phyloP scores from a whole-genome alignment of 495 filamentous ascomycete species.

The Parathielavia hyrcaniae region DNA sequence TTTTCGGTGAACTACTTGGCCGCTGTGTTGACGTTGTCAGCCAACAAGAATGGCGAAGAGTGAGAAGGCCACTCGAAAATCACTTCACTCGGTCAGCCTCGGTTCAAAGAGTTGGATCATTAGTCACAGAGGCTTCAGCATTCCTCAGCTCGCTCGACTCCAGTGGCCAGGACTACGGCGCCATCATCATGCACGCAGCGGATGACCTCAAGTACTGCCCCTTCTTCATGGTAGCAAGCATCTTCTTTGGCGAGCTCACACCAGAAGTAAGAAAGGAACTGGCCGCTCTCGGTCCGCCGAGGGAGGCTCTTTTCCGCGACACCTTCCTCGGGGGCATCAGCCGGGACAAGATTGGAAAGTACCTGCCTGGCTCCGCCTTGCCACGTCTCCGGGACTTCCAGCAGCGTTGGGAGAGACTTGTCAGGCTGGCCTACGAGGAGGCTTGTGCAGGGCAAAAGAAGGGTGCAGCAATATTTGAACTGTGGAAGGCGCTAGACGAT shows the following conservation, averaged over 20 bases:
- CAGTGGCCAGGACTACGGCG: too few species aligned
- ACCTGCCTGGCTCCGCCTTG: slow-evolving; percentile 25
- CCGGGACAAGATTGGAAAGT: slow-evolving; percentile 17
- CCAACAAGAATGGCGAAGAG: slow-evolving; percentile 24
- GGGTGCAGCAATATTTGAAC: slow-evolving; percentile 15
- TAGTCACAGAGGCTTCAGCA: too few species aligned
- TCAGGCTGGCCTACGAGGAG: slow-evolving; percentile 9
- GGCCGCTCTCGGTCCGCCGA: slow-evolving; percentile 17
- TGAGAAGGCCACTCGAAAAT: too few species aligned
- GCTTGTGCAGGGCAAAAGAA: not conserved
- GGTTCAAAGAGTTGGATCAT: too few species aligned
- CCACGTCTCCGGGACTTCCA: slow-evolving; percentile 22
- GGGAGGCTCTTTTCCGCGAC: slow-evolving; percentile 28
- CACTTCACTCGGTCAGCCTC: too few species aligned
- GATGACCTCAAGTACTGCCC: slow-evolving; percentile 34
- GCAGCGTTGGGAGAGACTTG: slow-evolving; percentile 20
- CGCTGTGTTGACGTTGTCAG: slow-evolving; percentile 37
- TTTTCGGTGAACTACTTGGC: slow-evolving; percentile 37
- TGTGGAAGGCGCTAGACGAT: slow-evolving; percentile 22
- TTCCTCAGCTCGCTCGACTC: too few species aligned
- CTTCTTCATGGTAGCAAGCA: slow-evolving; percentile 33
- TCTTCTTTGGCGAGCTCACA: slow-evolving; percentile 32
- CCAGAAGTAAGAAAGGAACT: slow-evolving; percentile 19
- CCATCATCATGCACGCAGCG: slow-evolving; percentile 19
- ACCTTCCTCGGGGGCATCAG: slow-evolving; percentile 31